Conservation (phyloP, 2,329 filamentous ascomycete species). For the Nemania abortiva region DNA sequence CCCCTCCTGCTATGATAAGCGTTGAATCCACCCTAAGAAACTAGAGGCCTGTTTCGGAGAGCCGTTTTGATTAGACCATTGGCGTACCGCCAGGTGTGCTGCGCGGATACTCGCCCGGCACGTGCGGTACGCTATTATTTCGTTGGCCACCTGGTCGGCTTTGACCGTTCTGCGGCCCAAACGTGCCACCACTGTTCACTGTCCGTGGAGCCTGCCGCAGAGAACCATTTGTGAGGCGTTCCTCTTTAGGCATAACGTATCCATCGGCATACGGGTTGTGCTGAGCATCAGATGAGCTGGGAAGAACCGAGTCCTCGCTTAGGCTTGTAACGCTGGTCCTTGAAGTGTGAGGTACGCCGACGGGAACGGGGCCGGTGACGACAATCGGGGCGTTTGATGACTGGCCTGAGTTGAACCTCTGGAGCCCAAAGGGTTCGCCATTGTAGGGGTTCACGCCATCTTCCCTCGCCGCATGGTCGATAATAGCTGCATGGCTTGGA, state of each 20-base stretch:
- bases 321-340: conserved; percentile 36
- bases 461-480: conserved; percentile 63
- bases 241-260: conserved; percentile 6
- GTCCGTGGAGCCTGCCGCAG: conserved; percentile 34
- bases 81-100: conserved; percentile 34
- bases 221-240: conserved; percentile 36
- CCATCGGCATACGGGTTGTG: conserved; percentile 5
- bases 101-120: conserved; percentile 50
- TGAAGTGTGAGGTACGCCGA: conserved; percentile 35
- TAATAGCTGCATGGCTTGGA: conserved; percentile 63
- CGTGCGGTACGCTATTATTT: conserved; percentile 48
- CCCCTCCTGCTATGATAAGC: background rate
- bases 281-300: conserved; percentile 34
- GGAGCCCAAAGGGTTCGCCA: conserved; percentile 55
- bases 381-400: conserved; percentile 42
- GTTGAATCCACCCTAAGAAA: background rate
- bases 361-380: conserved; percentile 38
- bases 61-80: background rate
- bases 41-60: background rate
- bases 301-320: conserved; percentile 43
- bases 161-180: conserved; percentile 40
- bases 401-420: conserved; percentile 34
- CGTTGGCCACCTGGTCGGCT: conserved; percentile 31
- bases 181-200: conserved; percentile 31
- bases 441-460: conserved; percentile 71